Evolutionary conservation across 2,329 filamentous ascomycete species (phyloP).

Genomic region (Colletotrichum sublineola): DNA sequence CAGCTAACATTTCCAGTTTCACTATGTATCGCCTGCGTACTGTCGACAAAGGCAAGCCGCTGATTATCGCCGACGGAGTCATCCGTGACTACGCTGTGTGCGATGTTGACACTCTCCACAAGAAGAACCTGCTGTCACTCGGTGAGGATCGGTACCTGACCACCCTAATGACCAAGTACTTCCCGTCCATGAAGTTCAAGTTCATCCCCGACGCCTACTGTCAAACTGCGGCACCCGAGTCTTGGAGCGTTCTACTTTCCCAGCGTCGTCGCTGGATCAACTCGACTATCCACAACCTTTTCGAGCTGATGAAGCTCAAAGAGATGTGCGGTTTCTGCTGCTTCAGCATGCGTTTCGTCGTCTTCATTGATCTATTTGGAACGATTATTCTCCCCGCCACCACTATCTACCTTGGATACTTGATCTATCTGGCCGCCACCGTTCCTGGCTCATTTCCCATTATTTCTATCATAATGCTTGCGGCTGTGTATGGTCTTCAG

Average conservation of each 20-base stretch:
- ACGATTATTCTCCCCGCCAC: constrained; percentile 93
- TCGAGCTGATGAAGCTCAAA: constrained; percentile 88
- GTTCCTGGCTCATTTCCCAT: constrained; percentile 81
- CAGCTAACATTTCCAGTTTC: constrained; percentile 76
- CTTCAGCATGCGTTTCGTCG: constrained; percentile 97
- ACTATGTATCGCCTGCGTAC: constrained; percentile 98
- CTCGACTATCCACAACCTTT: constrained; percentile 96
- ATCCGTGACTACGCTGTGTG: constrained; percentile 91
- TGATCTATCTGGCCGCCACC: constrained; percentile 84
- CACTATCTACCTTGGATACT: constrained; percentile 85
- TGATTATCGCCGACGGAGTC: constrained; percentile 91
- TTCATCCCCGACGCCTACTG: constrained; percentile 95
- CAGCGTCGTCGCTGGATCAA: constrained; percentile 99
- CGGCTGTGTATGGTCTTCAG: constrained; percentile 93
- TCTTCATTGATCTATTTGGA: constrained; percentile 93
- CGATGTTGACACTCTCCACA: constrained; percentile 92
- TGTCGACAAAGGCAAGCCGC: constrained; percentile 90
- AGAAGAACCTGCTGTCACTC: constrained; percentile 94
- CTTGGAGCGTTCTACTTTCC: constrained; percentile 94
- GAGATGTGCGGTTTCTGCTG: constrained; percentile 99
- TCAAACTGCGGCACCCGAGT: constrained; percentile 92
- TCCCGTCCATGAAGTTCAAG: constrained; percentile 95
- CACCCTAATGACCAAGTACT: constrained; percentile 98
- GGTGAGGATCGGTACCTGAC: constrained; percentile 98
- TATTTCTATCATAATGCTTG: constrained; percentile 90